phyloP scores from a whole-genome alignment of 768 basidiomycete species.

The Hericium rajendrae region DNA sequence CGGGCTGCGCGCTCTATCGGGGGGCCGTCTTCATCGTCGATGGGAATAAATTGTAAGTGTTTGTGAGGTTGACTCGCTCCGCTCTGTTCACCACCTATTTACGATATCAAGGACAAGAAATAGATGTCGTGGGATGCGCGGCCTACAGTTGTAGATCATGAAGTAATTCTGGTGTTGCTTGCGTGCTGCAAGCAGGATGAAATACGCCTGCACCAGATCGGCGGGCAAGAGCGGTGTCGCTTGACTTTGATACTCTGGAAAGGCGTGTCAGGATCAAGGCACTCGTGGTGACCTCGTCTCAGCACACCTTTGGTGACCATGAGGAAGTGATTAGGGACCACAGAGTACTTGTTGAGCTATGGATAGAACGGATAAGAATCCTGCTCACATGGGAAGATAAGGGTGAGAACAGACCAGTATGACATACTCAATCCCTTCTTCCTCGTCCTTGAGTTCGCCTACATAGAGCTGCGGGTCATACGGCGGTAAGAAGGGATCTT shows the following conservation, averaged over 20 bases:
- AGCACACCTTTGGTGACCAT: conserved; percentile 70
- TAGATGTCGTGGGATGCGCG: not conserved
- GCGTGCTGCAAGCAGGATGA: conserved; percentile 60
- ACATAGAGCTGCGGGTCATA: conserved; percentile 69
- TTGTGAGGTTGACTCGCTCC: conserved; percentile 90
- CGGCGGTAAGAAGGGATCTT: conserved; percentile 80
- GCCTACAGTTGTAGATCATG: conserved; percentile 86
- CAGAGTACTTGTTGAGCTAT: conserved; percentile 83
- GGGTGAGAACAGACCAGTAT: conserved; percentile 45
- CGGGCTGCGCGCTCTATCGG: conserved; percentile 70
- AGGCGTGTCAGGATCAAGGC: not conserved
- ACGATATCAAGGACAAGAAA: no score
- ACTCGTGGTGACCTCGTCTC: not conserved
- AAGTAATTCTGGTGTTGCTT: conserved; percentile 42
- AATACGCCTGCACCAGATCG: conserved; percentile 71
- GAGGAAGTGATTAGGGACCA: conserved; percentile 81
- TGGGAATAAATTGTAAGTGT: conserved; percentile 79
- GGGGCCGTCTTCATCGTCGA: conserved; percentile 48
- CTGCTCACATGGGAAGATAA: not conserved
- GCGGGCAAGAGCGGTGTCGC: conserved; percentile 68
- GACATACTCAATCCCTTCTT: conserved; percentile 47
- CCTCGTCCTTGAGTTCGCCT: conserved; percentile 63
- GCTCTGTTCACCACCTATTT: conserved; percentile 59
- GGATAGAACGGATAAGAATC: not conserved
- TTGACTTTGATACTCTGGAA: conserved; percentile 65